These are phyloP conservation scores for Penicillium sp. DNA, from an alignment of 2,329 filamentous ascomycete species.

Conservation along the genomic window DNA sequence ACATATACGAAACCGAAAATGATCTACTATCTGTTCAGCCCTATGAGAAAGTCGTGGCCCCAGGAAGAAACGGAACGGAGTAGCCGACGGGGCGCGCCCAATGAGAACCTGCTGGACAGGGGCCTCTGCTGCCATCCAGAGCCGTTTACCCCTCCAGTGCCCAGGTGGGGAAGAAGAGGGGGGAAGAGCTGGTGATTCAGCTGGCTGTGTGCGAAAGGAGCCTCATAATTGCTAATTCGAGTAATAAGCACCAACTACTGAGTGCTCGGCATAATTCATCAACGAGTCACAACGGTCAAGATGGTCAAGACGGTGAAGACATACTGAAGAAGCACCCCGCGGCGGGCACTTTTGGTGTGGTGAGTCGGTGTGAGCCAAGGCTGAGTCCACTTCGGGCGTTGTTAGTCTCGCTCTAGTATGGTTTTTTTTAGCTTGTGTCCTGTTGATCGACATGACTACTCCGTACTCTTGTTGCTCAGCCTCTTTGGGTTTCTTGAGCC, in stretches of 20 bases:
- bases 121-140: not conserved
- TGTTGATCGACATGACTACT: not conserved
- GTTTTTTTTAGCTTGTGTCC: not conserved
- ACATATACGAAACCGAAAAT: not conserved
- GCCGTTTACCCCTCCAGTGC: slow-evolving; percentile 1
- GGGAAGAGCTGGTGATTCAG: not conserved
- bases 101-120: not conserved
- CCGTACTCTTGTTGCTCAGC: not conserved
- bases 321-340: not conserved
- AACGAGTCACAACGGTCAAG: no score
- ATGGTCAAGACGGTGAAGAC: not conserved
- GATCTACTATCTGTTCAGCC: slow-evolving; percentile 4
- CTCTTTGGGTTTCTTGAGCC: not conserved
- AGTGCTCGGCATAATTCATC: no score
- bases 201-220: not conserved
- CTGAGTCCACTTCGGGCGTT: not conserved
- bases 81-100: slow-evolving; percentile 8
- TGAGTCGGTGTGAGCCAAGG: slow-evolving; percentile 5
- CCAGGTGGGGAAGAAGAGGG: not conserved
- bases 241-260: not conserved
- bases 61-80: slow-evolving; percentile 6
- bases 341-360: not conserved
- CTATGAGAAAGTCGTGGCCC: slow-evolving; percentile 4
- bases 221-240: not conserved
- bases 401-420: not conserved